A percentile compares a stretch with the other conserved stretches of the same genome.
phyloP scores from a whole-genome alignment of 805 yeast species.

The Zygoascus ofunaensis region DNA sequence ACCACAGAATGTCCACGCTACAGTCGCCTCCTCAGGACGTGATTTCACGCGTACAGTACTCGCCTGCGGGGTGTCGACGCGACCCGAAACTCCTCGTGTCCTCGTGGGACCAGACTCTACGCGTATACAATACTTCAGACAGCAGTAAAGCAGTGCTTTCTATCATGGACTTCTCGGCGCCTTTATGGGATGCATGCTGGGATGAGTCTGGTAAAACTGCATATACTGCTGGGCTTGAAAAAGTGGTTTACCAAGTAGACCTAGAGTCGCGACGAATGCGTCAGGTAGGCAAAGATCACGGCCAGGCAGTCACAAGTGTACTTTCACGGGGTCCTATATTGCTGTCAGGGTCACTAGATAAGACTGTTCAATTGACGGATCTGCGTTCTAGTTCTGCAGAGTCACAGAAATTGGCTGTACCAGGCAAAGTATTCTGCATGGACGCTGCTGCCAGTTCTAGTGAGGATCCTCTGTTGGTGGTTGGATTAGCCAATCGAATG shows the following conservation, averaged over 20 bases:
- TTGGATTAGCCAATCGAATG: constrained; percentile 45
- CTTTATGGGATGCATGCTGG: constrained; percentile 26
- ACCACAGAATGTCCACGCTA: neutral
- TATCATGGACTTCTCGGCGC: constrained; percentile 16
- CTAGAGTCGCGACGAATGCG: constrained; percentile 34
- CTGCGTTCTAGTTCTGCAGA: constrained; percentile 23
- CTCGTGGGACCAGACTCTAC: constrained; percentile 49
- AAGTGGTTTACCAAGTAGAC: constrained; percentile 45
- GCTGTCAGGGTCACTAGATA: constrained; percentile 58
- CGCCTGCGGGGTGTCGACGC: constrained; percentile 22
- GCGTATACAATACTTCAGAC: constrained; percentile 33
- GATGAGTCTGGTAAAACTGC: constrained; percentile 22
- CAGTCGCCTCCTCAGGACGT: constrained; percentile 31
- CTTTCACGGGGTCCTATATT: constrained; percentile 29
- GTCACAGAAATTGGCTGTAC: constrained; percentile 20
- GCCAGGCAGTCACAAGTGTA: constrained; percentile 34
- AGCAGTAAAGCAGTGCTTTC: neutral
- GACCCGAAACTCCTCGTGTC: constrained; percentile 38
- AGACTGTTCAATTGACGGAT: constrained; percentile 41
- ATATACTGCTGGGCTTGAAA: constrained; percentile 45
- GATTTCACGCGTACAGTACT: constrained; percentile 36
- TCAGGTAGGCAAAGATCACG: constrained; percentile 28
- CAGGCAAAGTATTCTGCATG: constrained; percentile 53
- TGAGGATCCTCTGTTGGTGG: constrained; percentile 34
- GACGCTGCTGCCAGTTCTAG: constrained; percentile 34